Percentiles rank a stretch among this genome's conserved stretches.
These are phyloP conservation scores for Mycena epipterygia DNA, from an alignment of 768 basidiomycete species.

Conservation along the genomic window DNA sequence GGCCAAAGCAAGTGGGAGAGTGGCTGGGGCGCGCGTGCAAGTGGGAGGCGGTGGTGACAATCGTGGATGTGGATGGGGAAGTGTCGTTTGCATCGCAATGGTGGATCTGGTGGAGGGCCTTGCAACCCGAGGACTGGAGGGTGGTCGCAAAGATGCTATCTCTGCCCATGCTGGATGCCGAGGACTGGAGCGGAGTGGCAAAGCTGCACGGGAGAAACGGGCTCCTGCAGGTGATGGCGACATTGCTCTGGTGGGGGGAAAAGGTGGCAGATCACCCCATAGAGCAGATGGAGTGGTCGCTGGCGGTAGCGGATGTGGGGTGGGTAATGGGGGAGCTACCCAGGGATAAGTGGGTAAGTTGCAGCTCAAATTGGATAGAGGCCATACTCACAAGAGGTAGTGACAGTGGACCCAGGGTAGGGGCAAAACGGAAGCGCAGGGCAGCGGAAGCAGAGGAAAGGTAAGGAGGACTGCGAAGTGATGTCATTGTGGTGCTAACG, in stretches of 20 bases:
- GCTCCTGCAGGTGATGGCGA: neutral
- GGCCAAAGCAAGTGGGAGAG: neutral
- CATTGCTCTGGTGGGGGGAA: constrained; percentile 18
- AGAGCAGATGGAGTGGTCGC: neutral
- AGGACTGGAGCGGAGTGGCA: neutral
- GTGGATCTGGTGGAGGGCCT: neutral
- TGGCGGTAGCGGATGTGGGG: neutral
- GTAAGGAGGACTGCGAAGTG: no score
- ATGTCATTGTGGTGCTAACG: no score
- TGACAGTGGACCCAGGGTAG: no score
- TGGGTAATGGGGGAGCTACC: neutral
- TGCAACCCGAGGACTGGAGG: neutral
- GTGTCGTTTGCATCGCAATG: neutral
- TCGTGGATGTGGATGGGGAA: neutral
- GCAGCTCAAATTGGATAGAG: no score
- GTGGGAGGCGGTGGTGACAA: neutral
- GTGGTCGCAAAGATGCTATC: neutral
- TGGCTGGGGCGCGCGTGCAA: neutral
- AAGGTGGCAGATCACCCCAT: neutral
- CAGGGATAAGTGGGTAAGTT: neutral
- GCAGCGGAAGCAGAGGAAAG: no score
- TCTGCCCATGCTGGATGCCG: no score
- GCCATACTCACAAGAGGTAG: no score
- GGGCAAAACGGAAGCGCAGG: no score
- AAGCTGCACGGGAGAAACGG: neutral